Evolutionary conservation across 2,329 filamentous ascomycete species (phyloP), one percentile per base, ranked within the genome.

Genomic region (Trichoderma lentiforme): DNA sequence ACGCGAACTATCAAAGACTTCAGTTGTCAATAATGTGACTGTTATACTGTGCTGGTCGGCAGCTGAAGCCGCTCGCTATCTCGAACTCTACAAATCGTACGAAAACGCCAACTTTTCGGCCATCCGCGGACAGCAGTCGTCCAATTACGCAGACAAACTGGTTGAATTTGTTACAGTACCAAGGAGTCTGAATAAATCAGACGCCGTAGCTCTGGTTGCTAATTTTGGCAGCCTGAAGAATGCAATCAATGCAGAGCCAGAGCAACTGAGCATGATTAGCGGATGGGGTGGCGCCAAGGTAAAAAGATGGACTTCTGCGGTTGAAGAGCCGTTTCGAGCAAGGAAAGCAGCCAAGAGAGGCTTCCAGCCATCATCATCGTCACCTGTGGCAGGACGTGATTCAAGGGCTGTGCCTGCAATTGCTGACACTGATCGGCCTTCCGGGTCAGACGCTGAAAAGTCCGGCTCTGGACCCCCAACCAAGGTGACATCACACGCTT

Each of bases 231-330:
- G 93, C 75, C 83, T 99, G 72, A 90, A 91, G 76, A 93, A 92
- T 47, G 95, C 95, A 0, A 86, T 98, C 72, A 98, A 98, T 80
- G 95, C 94, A 2, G 88, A 92, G 58, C 89, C 93, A 0, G 96
- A 98, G 79, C 93, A 97, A 81, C 87, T 99, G 43, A 89, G 90
- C 15, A 84, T 93, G 74, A 90, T 99, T n/a, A 88, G 91, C 34
- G 96, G 96, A 1, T 99, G 95, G 95, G 96, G 96, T 39, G 93
- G 97, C 82, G 94, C 93, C 83, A 99, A 99, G 82, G 94, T 98
- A 26, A 92, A 92, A 81, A 89, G 90, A 72, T 98, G 95, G 95
- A 91, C 88, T 75, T 88, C 86, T 71, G 92, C 92, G 11, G 92
- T 98, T 1, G 89, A 93, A 73, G 94, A 97, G 81, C 93, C 94